Evolutionary conservation across 306 rosid species (phyloP).

Genomic region (Cicer arietinum): DNA sequence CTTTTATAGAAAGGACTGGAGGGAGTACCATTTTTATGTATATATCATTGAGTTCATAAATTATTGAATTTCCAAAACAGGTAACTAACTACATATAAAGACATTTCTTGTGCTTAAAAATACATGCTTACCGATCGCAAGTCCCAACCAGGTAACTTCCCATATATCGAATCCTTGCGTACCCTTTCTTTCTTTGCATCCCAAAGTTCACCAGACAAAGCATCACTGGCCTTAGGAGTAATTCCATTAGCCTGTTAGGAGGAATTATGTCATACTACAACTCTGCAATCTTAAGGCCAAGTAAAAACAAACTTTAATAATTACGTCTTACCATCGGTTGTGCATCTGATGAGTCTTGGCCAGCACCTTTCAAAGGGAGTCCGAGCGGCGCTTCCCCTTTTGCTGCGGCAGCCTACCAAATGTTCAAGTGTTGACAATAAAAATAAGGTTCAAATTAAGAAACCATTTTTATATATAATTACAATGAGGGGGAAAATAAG

Average conservation of each 20-base stretch:
- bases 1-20: too few relatives aligned
- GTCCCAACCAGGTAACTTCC: constrained; percentile 89
- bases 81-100: constrained; percentile 16
- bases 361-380: constrained; percentile 96
- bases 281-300: constrained; percentile 22
- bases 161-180: constrained; percentile 74
- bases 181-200: constrained; percentile 89
- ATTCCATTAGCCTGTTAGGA: constrained; percentile 74
- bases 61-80: constrained; percentile 30
- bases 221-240: constrained; percentile 90
- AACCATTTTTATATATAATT: constrained; percentile 10
- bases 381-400: constrained; percentile 99
- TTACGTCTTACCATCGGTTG: constrained; percentile 61
- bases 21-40: too few relatives aligned
- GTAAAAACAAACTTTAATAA: constrained; percentile 35
- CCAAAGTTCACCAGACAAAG: constrained; percentile 98
- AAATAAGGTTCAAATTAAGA: constrained; percentile 15
- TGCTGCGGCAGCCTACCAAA: constrained; percentile 95
- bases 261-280: constrained; percentile 38
- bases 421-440: constrained; percentile 40
- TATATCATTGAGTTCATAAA: constrained; percentile 24
- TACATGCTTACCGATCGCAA: constrained; percentile 81
- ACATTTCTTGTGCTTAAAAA: constrained; percentile 19
- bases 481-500: neutral
- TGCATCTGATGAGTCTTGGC: constrained; percentile 94